phyloP scores from a whole-genome alignment of 1,284 basidiomycete species.

The Trichosporon inkin region DNA sequence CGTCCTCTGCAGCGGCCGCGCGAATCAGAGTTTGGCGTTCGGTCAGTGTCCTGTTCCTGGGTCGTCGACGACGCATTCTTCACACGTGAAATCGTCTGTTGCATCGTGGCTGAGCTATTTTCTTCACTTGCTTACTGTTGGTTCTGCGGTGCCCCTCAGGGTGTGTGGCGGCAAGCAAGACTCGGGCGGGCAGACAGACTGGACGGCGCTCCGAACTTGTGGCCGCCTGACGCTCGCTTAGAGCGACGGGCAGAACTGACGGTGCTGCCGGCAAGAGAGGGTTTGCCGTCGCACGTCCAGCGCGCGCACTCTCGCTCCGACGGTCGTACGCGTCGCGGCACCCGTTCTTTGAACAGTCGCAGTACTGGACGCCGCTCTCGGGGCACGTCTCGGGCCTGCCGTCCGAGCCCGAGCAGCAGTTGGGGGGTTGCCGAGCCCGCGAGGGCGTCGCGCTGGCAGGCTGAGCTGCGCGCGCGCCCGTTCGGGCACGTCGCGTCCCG shows the following conservation, averaged over 20 bases:
- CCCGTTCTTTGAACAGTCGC: constrained; percentile 35
- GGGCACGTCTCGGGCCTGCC: not conserved
- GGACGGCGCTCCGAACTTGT: too few relatives aligned
- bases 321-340: constrained; percentile 40
- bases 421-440: not conserved
- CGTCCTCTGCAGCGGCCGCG: too few relatives aligned
- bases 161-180: too few relatives aligned
- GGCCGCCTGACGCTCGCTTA: not conserved
- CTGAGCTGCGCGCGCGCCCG: not conserved
- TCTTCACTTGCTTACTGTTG: too few relatives aligned
- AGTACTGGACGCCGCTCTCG: not conserved
- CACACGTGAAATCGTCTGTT: too few relatives aligned
- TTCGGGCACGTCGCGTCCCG: constrained; percentile 30
- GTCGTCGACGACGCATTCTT: too few relatives aligned
- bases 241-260: constrained; percentile 37
- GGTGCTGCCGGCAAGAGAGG: constrained; percentile 24
- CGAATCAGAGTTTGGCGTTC: too few relatives aligned
- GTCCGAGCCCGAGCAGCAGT: not conserved
- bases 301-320: constrained; percentile 31
- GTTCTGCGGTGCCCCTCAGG: too few relatives aligned
- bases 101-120: too few relatives aligned
- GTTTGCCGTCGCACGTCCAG: constrained; percentile 23
- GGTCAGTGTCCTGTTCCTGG: too few relatives aligned
- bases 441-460: not conserved
- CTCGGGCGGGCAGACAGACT: too few relatives aligned